phyloP scores from a whole-genome alignment of 2,329 filamentous ascomycete genomes.

The Colletotrichum tamarilloi region DNA sequence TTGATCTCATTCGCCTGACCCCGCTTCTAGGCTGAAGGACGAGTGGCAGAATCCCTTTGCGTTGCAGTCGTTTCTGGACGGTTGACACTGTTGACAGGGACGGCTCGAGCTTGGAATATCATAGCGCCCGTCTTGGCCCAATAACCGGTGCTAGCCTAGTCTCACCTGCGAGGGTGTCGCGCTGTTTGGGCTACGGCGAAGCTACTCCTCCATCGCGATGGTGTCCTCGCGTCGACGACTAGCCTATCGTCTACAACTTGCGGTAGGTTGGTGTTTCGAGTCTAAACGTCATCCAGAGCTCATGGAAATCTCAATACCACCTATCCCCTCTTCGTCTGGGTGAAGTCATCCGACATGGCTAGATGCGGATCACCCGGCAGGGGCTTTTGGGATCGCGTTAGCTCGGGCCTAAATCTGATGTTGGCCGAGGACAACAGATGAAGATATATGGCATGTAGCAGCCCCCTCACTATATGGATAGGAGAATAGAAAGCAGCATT shows the following conservation, averaged over 20 bases:
- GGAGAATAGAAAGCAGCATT: neutral
- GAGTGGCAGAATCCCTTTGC: neutral
- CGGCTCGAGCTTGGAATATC: neutral
- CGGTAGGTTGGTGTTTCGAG: neutral
- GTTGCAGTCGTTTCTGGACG: neutral
- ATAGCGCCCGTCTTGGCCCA: slow-evolving; percentile 7
- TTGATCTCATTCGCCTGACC: neutral
- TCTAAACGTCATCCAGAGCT: slow-evolving; percentile 32
- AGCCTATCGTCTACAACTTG: neutral
- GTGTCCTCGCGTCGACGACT: neutral
- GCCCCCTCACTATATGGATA: neutral
- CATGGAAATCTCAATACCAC: slow-evolving; percentile 4
- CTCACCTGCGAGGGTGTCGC: slow-evolving; percentile 8
- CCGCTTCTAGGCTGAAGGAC: neutral
- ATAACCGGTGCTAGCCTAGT: neutral
- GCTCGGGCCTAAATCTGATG: neutral
- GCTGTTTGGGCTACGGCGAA: neutral
- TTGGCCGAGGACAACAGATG: slow-evolving; percentile 5
- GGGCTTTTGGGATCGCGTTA: slow-evolving; percentile 9
- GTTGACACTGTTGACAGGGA: neutral
- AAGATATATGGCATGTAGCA: slow-evolving; percentile 19
- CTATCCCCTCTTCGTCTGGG: neutral
- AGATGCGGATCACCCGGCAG: slow-evolving; percentile 25
- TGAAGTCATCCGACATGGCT: slow-evolving; percentile 11
- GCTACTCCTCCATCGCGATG: slow-evolving; percentile 5